These are phyloP conservation scores for Saccharomycopsis fibuligera DNA, from an alignment of 805 yeast genomes.

Conservation along the genomic window DNA sequence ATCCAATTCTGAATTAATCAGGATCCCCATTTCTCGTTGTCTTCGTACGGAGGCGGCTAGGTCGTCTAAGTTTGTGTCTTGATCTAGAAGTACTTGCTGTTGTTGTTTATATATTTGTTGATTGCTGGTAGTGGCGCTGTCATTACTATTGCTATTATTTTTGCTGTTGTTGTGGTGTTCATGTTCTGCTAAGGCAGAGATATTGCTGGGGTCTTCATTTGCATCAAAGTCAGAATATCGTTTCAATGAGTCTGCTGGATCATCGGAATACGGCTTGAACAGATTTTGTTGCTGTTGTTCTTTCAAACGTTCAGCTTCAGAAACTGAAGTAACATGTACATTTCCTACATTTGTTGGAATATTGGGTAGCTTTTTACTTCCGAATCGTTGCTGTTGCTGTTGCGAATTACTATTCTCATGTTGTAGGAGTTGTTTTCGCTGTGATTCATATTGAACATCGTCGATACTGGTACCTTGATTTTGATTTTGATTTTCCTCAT, in stretches of 20 bases:
- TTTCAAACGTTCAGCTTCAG: neutral
- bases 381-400: no score
- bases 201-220: neutral
- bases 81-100: conserved; percentile 41
- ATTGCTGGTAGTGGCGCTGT: conserved; percentile 25
- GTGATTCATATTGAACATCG: no score
- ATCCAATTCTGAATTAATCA: conserved; percentile 41
- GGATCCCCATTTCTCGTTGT: conserved; percentile 39
- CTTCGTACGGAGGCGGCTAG: conserved; percentile 38
- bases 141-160: neutral
- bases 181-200: neutral
- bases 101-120: conserved; percentile 35
- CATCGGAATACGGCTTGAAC: neutral
- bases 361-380: neutral
- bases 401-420: no score
- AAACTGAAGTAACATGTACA: neutral
- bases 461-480: no score
- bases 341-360: neutral
- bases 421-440: no score
- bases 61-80: conserved; percentile 37
- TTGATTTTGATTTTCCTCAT: neutral
- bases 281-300: neutral
- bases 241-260: neutral
- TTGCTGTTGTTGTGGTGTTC: neutral
- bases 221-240: neutral